Percentiles rank a stretch among this genome's conserved stretches.
phyloP scores from a whole-genome alignment of 257 asterid genomes.

The Scutellaria baicalensis region DNA sequence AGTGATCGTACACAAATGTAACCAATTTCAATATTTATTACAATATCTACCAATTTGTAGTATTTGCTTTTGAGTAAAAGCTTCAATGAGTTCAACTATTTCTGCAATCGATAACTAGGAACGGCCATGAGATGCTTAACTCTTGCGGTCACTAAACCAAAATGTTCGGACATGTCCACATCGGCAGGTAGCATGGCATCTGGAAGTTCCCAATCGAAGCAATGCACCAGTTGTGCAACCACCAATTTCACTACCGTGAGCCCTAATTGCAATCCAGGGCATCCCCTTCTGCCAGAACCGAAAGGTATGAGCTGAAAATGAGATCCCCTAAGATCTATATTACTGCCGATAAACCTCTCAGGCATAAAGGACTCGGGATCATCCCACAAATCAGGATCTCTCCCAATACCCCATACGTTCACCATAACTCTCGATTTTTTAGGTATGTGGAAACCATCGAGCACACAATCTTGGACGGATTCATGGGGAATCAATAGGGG shows the following conservation, averaged over 20 bases:
- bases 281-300: slow-evolving; percentile 29
- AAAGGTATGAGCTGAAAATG: slow-evolving; percentile 25
- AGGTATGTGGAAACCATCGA: slow-evolving; percentile 24
- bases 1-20: too few species aligned
- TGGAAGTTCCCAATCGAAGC: slow-evolving; percentile 31
- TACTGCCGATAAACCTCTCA: slow-evolving; percentile 17
- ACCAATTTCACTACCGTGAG: slow-evolving; percentile 5
- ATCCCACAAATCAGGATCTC: slow-evolving; percentile 25
- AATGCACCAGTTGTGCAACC: slow-evolving; percentile 29
- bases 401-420: slow-evolving; percentile 29
- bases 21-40: too few species aligned
- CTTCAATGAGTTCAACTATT: neutral
- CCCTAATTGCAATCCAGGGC: slow-evolving; percentile 30
- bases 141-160: slow-evolving; percentile 14
- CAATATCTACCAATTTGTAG: too few species aligned
- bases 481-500: slow-evolving; percentile 28
- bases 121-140: slow-evolving; percentile 6
- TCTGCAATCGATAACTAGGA: neutral
- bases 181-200: neutral
- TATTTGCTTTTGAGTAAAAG: too few species aligned
- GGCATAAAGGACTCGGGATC: slow-evolving; percentile 22
- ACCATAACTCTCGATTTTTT: slow-evolving; percentile 18
- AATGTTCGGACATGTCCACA: slow-evolving; percentile 19
- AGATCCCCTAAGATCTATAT: slow-evolving; percentile 12
- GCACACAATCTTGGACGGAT: slow-evolving; percentile 23